Evolutionary conservation across 805 yeast species (phyloP).

Genomic region (Sugiyamaella marilandica): DNA sequence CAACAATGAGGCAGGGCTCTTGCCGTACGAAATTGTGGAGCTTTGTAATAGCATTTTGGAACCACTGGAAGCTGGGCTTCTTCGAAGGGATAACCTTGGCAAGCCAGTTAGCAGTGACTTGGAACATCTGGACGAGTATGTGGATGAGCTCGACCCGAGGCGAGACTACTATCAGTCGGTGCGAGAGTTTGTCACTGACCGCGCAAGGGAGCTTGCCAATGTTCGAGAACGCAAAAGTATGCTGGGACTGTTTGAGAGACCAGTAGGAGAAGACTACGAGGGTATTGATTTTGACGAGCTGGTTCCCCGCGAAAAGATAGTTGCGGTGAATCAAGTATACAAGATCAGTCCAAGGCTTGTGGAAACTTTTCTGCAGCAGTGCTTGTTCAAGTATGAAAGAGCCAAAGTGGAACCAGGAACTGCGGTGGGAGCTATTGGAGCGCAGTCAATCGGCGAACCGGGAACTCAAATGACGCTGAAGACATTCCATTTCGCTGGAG

Average conservation of each 20-base stretch:
- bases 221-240: slow-evolving; percentile 54
- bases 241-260: slow-evolving; percentile 40
- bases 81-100: slow-evolving; percentile 74
- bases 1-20: slow-evolving; percentile 47
- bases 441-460: slow-evolving; percentile 98
- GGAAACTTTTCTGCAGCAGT: slow-evolving; percentile 61
- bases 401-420: slow-evolving; percentile 99
- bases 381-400: slow-evolving; percentile 74
- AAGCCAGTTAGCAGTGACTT: slow-evolving; percentile 35
- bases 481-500: slow-evolving; percentile 99
- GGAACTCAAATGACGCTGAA: slow-evolving; percentile 98
- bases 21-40: slow-evolving; percentile 64
- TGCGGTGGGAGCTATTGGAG: slow-evolving; percentile 99
- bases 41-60: slow-evolving; percentile 50
- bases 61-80: slow-evolving; percentile 56
- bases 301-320: slow-evolving; percentile 22
- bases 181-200: slow-evolving; percentile 53
- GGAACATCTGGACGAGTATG: slow-evolving; percentile 47
- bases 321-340: slow-evolving; percentile 37
- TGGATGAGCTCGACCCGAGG: slow-evolving; percentile 85
- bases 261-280: slow-evolving; percentile 39
- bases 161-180: slow-evolving; percentile 77
- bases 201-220: slow-evolving; percentile 53
- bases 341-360: slow-evolving; percentile 60
- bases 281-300: slow-evolving; percentile 32